A percentile compares a stretch with the other conserved stretches of the same genome.
phyloP scores from a whole-genome alignment of 2,329 filamentous ascomycete species.

The Fusarium duplospermum region DNA sequence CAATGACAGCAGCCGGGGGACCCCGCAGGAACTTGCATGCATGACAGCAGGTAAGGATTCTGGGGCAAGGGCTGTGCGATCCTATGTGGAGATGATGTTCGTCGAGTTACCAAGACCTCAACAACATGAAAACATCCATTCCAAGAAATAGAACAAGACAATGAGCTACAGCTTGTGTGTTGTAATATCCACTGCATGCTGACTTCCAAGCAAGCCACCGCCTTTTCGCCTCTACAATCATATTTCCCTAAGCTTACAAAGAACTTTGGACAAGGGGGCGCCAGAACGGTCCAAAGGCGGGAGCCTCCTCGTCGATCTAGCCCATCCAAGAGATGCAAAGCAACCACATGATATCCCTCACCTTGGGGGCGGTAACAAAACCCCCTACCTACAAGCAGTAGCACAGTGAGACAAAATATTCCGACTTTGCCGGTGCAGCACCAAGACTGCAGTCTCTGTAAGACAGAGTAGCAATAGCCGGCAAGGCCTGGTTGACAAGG shows the following conservation, averaged over 20 bases:
- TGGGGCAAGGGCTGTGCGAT: not conserved
- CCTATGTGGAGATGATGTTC: not conserved
- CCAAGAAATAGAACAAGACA: not conserved
- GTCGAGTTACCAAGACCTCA: rapidly evolving
- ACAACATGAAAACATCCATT: not conserved
- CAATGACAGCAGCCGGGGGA: not conserved
- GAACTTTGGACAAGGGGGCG: conserved; percentile 14
- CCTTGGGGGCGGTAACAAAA: not conserved
- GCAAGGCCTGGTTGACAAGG: not conserved
- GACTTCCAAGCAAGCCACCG: not conserved
- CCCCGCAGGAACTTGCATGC: not conserved
- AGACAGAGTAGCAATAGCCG: not conserved
- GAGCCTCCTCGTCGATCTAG: not conserved
- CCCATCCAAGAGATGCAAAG: not conserved
- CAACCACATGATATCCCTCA: not conserved
- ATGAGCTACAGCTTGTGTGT: not conserved
- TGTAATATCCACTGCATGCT: not conserved
- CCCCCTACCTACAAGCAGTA: not conserved
- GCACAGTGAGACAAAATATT: not conserved
- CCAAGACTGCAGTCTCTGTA: not conserved
- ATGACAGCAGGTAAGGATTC: not conserved
- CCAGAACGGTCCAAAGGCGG: not conserved
- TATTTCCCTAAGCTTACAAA: not conserved
- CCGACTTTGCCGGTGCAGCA: not conserved
- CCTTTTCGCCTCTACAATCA: not conserved